Percentiles rank a stretch among this genome's conserved stretches.
Conservation (phyloP, 768 basidiomycete genomes). For the Lentinus tigrinus region DNA sequence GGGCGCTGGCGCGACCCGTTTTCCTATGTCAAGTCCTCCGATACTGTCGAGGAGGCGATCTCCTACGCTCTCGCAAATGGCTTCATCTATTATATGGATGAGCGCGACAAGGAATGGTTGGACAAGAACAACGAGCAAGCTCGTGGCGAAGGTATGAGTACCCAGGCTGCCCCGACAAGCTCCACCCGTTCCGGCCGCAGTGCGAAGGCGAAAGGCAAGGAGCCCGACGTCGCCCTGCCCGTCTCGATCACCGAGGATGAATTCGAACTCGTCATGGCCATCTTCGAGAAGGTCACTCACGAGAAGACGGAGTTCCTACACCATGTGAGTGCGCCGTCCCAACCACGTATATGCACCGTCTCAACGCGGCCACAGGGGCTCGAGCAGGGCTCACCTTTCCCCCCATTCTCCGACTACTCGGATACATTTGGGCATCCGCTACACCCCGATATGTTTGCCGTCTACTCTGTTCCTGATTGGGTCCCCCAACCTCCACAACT, state of each 20-base stretch:
- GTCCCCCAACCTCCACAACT: slow-evolving; percentile 63
- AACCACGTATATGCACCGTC: not conserved
- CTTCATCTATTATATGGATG: slow-evolving; percentile 92
- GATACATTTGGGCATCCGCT: slow-evolving; percentile 63
- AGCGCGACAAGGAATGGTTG: slow-evolving; percentile 93
- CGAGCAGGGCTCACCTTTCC: slow-evolving; percentile 67
- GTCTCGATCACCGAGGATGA: slow-evolving; percentile 83
- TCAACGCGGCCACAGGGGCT: slow-evolving; percentile 43
- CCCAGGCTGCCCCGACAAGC: slow-evolving; percentile 64
- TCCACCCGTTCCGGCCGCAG: slow-evolving; percentile 60
- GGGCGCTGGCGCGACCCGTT: slow-evolving; percentile 73
- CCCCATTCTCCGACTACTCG: slow-evolving; percentile 72
- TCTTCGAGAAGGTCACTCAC: slow-evolving; percentile 89
- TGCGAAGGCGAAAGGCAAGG: slow-evolving; percentile 83
- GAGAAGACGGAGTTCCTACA: slow-evolving; percentile 89
- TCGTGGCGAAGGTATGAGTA: slow-evolving; percentile 80
- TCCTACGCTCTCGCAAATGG: slow-evolving; percentile 64
- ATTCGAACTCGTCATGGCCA: slow-evolving; percentile 93
- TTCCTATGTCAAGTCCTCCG: slow-evolving; percentile 77
- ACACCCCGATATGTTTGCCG: slow-evolving; percentile 62
- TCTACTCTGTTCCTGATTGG: slow-evolving; percentile 65
- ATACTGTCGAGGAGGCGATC: slow-evolving; percentile 79
- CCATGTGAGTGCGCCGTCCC: slow-evolving; percentile 55
- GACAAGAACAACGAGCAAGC: slow-evolving; percentile 88
- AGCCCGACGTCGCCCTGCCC: slow-evolving; percentile 65